These are phyloP conservation scores for Boletus reticulatus DNA, from an alignment of 768 basidiomycete species.

Conservation along the genomic window DNA sequence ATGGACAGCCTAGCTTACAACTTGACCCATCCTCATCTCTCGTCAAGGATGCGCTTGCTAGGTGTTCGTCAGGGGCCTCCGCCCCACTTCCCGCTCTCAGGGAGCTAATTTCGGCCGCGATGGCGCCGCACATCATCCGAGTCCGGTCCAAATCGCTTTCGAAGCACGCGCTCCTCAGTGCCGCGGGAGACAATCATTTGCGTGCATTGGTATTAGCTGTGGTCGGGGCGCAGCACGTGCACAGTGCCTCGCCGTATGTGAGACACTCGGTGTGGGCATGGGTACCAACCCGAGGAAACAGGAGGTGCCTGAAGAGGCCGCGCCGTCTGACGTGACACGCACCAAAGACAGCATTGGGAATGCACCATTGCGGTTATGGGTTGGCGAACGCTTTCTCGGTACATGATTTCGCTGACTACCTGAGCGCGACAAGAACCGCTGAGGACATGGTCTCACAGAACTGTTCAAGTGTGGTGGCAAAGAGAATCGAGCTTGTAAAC, in stretches of 20 bases:
- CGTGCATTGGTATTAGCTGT: constrained; percentile 69
- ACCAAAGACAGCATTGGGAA: constrained; percentile 49
- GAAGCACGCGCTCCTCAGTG: constrained; percentile 59
- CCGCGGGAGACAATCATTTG: constrained; percentile 67
- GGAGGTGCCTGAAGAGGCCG: neutral
- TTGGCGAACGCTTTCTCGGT: constrained; percentile 70
- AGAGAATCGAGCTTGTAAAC: constrained; percentile 43
- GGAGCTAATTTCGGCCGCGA: constrained; percentile 17
- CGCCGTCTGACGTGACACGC: neutral
- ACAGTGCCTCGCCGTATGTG: constrained; percentile 68
- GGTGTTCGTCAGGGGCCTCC: constrained; percentile 22
- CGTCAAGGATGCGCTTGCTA: constrained; percentile 26
- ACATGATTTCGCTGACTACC: constrained; percentile 4
- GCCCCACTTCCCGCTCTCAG: constrained; percentile 15
- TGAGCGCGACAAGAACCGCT: neutral
- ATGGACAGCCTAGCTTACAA: constrained; percentile 5
- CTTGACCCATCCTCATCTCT: constrained; percentile 18
- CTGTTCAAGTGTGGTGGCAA: constrained; percentile 58
- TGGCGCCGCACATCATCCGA: constrained; percentile 27
- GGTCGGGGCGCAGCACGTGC: constrained; percentile 65
- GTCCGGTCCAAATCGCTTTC: constrained; percentile 40
- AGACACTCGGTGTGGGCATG: constrained; percentile 69
- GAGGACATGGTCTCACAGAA: constrained; percentile 36
- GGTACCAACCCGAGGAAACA: constrained; percentile 39
- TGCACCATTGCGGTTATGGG: constrained; percentile 66